Base-by-base conservation (phyloP, 805 yeast species). In the Monosporozyma aquatica region DNA sequence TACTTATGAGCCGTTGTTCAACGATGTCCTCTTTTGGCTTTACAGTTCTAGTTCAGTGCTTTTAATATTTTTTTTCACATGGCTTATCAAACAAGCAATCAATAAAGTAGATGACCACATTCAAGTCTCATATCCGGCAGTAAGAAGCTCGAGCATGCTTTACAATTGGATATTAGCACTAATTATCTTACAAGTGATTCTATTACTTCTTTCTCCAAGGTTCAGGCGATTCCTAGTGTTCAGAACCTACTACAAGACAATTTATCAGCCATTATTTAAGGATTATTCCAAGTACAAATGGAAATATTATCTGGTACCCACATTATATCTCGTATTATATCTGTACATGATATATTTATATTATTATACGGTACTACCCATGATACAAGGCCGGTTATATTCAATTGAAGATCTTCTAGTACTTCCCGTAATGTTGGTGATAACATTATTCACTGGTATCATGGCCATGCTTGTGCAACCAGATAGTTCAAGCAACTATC, bases 241-340 rank as follows among this genome's bases (percentile, higher is more conserved):
- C 25, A 38, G 51, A 4, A 26, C 51, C 41, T 60, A 59, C 38
- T 61, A 63, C 42, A 39, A 26, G 8, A 22, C 43, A 4, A 44
- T 61, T 4, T 62, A 53, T 39, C 43, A 47, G 22, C 64, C 64
- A 8, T 21, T 60, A 1, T 36, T 54, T 9, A 45, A 46, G 27
- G 62, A 58, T 27, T 43, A 44, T 9, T 35, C 47, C 4, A 41
- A 46, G n/a, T 52, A 47, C 39, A 43, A 51, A 10, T 55, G 58
- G 58, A 60, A 61, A 37, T 56, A 47, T 38, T 41, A 51, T 33
- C n/a, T 56, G 3, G 57, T 62, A 1, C 67, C 67, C 2, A 4
- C 42, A 1, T 55, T 63, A 26, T 63, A 62, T 39, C 36, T 52
- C 5, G 22, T 46, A 2, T 29, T 63, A 9, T 57, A 56, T 42